These are phyloP conservation scores for Tardiomyces depauwii DNA, from an alignment of 1,139 yeast genomes.

Conservation along the genomic window DNA sequence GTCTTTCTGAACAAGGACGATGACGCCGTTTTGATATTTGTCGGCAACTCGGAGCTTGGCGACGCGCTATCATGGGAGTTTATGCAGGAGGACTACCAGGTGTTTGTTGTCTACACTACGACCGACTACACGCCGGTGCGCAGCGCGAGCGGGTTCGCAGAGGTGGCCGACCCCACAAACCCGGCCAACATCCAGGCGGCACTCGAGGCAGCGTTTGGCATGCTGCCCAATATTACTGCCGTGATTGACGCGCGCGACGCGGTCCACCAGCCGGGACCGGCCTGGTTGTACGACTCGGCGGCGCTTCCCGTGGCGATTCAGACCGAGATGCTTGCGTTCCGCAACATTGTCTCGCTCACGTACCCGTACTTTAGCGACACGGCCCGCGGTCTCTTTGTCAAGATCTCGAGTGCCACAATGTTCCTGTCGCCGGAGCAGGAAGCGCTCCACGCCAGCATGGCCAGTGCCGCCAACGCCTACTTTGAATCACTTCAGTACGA, in stretches of 20 bases:
- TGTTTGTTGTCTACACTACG: not conserved
- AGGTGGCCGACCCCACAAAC: not conserved
- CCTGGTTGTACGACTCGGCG: not conserved
- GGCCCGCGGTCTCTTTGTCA: not conserved
- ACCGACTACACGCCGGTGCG: not conserved
- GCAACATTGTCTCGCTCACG: not conserved
- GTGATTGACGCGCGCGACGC: not conserved
- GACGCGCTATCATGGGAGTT: not conserved
- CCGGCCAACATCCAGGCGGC: not conserved
- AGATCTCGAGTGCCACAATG: not conserved
- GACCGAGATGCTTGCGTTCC: not conserved
- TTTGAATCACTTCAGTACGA: not conserved
- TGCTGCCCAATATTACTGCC: not conserved
- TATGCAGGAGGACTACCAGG: not conserved
- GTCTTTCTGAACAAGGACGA: constrained; percentile 1
- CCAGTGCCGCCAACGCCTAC: not conserved
- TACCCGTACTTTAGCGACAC: not conserved
- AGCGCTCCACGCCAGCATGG: not conserved
- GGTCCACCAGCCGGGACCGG: not conserved
- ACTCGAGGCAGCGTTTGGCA: not conserved
- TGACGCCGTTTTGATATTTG: constrained; percentile 3
- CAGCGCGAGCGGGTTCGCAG: not conserved
- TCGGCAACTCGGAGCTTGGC: constrained; percentile 2
- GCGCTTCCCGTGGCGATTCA: not conserved
- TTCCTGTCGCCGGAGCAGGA: not conserved